Evolutionary conservation across 2,329 filamentous ascomycete species (phyloP), one percentile per base, ranked within the genome.

Genomic region (Pyrenochaeta sp.): DNA sequence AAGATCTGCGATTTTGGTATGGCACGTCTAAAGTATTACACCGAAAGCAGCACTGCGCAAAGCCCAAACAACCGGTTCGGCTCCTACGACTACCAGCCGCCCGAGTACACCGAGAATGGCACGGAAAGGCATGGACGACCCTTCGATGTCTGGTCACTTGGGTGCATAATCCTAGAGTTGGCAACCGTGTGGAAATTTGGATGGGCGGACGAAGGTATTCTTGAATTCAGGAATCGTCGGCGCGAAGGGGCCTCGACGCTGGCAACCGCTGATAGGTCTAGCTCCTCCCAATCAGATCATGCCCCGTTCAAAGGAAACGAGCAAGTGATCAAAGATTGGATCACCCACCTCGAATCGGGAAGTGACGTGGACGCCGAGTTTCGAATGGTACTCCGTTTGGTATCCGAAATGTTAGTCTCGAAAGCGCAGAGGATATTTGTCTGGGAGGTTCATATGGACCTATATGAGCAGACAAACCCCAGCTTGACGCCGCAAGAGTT

Each of bases 1-100:
- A 43, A 20, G 22, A 49, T 21, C 20, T 58, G 55, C 8, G 62
- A 65, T 41, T 66, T 66, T 34, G 60, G 62, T 8, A 18, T n/a
- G 13, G 29, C 43, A 2, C 29, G 36, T 11, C 11, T 41, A 2
- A 46, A 46, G 14, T 4, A 41, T 26, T 5, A 20, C 11, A 27
- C 18, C n/a, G 19, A 30, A 3, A 35, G 19, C 3, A 19, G 19
- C 3, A 41, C 35, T 13, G 14, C 5, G 5, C 24, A 27, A 4
- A 11, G 10, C 5, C 10, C 24, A 5, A 4, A 5, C 10, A 27
- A 27, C 10, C 5, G 24, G 5, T 11, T 27, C 14, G 24, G 24
- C 24, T n/a, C 24, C 5, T 27, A 27, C 10, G 24, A 23, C 3
- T 46, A 46, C 19, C 11, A 4, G n/a, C 43, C 43, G 10, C 43